These are phyloP conservation scores for Exophiala sp. DNA, from an alignment of 2,329 filamentous ascomycete genomes.

Conservation along the genomic window DNA sequence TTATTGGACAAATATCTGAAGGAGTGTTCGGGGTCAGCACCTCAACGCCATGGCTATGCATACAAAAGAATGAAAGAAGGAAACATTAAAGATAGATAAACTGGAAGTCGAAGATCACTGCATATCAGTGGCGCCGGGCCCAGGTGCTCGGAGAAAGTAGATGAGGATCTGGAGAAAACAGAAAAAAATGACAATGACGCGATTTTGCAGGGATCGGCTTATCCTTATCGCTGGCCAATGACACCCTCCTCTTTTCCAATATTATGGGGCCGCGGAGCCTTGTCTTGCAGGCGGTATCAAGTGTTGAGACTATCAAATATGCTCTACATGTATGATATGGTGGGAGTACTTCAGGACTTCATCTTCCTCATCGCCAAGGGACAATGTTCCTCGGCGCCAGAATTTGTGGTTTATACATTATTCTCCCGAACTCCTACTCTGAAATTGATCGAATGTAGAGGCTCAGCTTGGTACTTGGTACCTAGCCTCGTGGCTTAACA, in stretches of 20 bases:
- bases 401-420: background rate
- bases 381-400: background rate
- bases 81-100: slow-evolving; percentile 13
- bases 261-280: slow-evolving; percentile 19
- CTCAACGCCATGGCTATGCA: slow-evolving; percentile 23
- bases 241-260: background rate
- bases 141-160: slow-evolving; percentile 11
- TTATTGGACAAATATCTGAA: background rate
- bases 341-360: no score
- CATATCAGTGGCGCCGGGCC: background rate
- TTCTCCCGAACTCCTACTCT: no score
- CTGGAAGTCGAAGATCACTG: slow-evolving; percentile 5
- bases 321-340: no score
- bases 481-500: no score
- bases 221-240: slow-evolving; percentile 21
- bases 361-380: no score
- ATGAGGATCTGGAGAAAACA: slow-evolving; percentile 1
- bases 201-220: slow-evolving; percentile 17
- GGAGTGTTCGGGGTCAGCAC: background rate
- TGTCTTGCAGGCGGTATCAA: background rate
- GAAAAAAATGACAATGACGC: slow-evolving; percentile 22
- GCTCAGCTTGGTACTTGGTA: no score
- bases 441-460: no score
- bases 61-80: slow-evolving; percentile 3
- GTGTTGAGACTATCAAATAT: no score